Percentiles rank a stretch among this genome's conserved stretches.
Conservation (phyloP, 1,284 basidiomycete genomes). For the Ganoderma multipileum region DNA sequence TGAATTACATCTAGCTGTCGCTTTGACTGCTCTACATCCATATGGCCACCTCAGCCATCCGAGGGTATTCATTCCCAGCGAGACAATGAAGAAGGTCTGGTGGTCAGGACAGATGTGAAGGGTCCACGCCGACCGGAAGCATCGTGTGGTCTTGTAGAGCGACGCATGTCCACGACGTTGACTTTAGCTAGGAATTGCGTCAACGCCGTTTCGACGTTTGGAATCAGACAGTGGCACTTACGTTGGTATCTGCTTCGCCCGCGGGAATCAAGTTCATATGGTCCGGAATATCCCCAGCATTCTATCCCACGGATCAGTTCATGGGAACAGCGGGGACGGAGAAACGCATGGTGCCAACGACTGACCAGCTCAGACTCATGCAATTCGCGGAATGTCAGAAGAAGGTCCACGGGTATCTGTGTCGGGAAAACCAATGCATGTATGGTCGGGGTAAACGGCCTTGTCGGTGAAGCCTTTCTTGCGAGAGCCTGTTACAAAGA, state of each 20-base stretch:
- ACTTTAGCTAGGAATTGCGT: slow-evolving; percentile 46
- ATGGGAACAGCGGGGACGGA: slow-evolving; percentile 9
- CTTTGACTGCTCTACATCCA: slow-evolving; percentile 2
- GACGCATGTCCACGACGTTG: slow-evolving; percentile 46
- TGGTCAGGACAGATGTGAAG: slow-evolving; percentile 38
- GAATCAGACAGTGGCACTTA: slow-evolving; percentile 7
- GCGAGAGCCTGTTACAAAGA: slow-evolving; percentile 56
- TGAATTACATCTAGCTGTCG: slow-evolving; percentile 8
- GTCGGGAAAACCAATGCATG: slow-evolving; percentile 78
- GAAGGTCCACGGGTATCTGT: slow-evolving; percentile 72
- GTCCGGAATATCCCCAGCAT: slow-evolving; percentile 63
- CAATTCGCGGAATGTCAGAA: slow-evolving; percentile 67
- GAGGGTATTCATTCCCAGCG: not conserved
- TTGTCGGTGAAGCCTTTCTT: slow-evolving; percentile 49
- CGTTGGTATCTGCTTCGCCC: slow-evolving; percentile 50
- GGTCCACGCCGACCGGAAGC: slow-evolving; percentile 61
- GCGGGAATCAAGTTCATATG: slow-evolving; percentile 81
- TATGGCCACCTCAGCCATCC: slow-evolving; percentile 2
- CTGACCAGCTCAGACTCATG: slow-evolving; percentile 66
- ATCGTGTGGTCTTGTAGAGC: slow-evolving; percentile 51
- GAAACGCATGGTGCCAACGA: slow-evolving; percentile 13
- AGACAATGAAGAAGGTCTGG: slow-evolving; percentile 5
- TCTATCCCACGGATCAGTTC: slow-evolving; percentile 49
- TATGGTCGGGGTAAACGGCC: slow-evolving; percentile 73
- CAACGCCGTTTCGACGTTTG: slow-evolving; percentile 8